Evolutionary conservation across 2,329 filamentous ascomycete species (phyloP).

Genomic region (Ceratocystis ficicola): DNA sequence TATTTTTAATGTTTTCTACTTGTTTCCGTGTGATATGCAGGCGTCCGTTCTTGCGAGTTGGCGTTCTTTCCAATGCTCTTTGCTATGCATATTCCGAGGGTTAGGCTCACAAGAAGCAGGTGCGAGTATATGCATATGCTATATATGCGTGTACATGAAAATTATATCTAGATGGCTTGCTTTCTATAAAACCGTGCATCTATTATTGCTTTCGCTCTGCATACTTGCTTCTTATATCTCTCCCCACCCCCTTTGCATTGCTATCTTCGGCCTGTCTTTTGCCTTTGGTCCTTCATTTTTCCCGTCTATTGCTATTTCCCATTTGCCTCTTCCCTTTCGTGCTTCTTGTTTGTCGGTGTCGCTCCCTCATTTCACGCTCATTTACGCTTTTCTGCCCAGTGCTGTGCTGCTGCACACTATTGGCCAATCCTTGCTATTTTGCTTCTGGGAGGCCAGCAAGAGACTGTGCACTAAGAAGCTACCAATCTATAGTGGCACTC

Average conservation of each 20-base stretch:
- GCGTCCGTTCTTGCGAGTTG: neutral
- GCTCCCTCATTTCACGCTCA: neutral
- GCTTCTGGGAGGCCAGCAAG: neutral
- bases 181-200: neutral
- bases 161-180: neutral
- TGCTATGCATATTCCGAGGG: neutral
- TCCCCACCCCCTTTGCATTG: no score
- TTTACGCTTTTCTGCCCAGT: neutral
- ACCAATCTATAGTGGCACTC: neutral
- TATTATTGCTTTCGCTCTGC: neutral
- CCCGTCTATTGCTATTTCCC: neutral
- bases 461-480: conserved; percentile 3
- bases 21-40: neutral
- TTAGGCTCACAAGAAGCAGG: neutral
- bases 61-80: neutral
- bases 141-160: neutral
- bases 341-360: neutral
- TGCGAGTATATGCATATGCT: conserved; percentile 2
- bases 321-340: neutral
- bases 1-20: neutral
- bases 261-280: no score
- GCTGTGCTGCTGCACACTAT: neutral
- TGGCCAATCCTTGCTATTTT: neutral
- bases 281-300: no score
- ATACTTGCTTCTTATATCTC: no score